Base-by-base conservation (phyloP, 2,329 filamentous ascomycete genomes). In the Penicillium sp. region DNA sequence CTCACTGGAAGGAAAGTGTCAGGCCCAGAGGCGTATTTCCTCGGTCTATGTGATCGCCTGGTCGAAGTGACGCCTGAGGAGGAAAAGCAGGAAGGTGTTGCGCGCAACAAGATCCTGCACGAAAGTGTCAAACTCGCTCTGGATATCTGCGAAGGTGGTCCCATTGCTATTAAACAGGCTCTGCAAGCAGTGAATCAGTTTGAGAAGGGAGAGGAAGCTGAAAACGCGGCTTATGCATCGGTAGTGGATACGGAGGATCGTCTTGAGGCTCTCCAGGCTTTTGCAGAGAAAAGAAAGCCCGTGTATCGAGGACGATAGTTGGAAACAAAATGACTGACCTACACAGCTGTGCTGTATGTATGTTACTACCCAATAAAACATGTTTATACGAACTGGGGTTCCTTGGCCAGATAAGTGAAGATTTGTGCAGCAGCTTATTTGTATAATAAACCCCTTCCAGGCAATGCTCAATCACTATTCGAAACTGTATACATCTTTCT, bases 101-200 rank as follows among this genome's bases (percentile, higher is more conserved):
- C 89, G 18, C 78, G 89, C 50, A 82, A 82, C 61, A 83, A 83
- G 64, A 90, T 89, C 9, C 75, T 96, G 54, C 81, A 84, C 21
- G 89, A 91, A 74, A 88, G 90, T 14, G 83, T 97, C 38, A 81
- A 84, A 63, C 75, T 97, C 58, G 93, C 93, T 1, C 78, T 82
- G 63, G 89, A 91, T 72, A 96, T 97, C 52, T 96, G 91, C 70
- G 87, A 95, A 73, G 91, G 92, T 26, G 94, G 89, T 0, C 94
- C 94, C 0, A 79, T 96, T 58, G 92, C 92, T 0, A 81, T 96
- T 30, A 82, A 87, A 61, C 88, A 90, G 53, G 93, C 86, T 3
- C 77, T 97, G 68, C 81, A 86, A 72, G 93, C 93, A 1, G 88
- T 97, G 1, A 81, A 83, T 53, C 84, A 82, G 71, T 91, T 70